Base-by-base conservation (phyloP, 2,329 filamentous ascomycete species). In the Hypoxylon sp. region DNA sequence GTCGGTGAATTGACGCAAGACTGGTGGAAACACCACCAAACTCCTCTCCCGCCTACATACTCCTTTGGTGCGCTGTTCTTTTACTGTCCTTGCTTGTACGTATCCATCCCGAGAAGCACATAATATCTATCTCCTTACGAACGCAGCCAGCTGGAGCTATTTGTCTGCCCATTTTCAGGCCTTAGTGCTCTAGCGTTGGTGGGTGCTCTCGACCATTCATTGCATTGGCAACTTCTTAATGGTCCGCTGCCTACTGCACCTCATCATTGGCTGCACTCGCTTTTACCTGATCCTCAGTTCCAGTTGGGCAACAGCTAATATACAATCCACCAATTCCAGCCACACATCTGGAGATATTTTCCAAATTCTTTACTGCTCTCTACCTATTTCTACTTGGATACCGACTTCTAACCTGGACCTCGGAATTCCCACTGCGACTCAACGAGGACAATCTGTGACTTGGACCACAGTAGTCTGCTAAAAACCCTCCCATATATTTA, bases 121-220 rank as follows among this genome's bases (percentile, higher is more conserved):
- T 38, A 48, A n/a, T n/a, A n/a, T n/a, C 55, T 42, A 48, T 51
- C 41, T 51, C 43, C 51, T 50, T 52, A 54, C 48, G 59, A 62
- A 59, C 57, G 59, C 48, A 48, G 61, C 56, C 48, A 48, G 61
- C 56, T 59, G 63, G 66, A 68, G 64, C 65, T 64, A 41, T 50
- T 64, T 67, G 63, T 63, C 69, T 67, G 67, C 65, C 68, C 63
- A 67, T 59, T 62, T 57, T n/a, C n/a, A 65, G 59, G 63, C 59
- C 60, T 60, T 59, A 54, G 61, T 62, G 44, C 51, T 60, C 65
- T 71, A 68, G 69, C 66, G 67, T 67, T 67, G 62, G 55, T 63
- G 56, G 61, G 60, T 61, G n/a, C 44, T 51, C 45, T 57, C 61
- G 63, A 65, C 73, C 73, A 75, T 68, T 74, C 66, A 69, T 55